Conservation (phyloP, 1,139 yeast species). For the Suhomyces yuchorum region DNA sequence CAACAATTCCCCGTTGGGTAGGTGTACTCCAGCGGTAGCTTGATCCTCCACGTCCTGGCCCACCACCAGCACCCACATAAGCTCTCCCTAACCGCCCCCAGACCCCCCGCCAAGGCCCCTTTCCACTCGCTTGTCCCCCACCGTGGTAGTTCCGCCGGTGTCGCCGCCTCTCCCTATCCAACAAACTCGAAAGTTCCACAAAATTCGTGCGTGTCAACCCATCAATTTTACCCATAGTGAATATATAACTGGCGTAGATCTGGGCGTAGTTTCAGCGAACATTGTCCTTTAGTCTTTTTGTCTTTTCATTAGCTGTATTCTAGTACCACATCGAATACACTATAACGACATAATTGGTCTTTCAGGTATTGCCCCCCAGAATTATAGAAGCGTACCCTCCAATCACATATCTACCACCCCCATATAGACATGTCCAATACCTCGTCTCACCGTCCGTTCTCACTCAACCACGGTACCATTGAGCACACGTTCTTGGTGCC, state of each 20-base stretch:
- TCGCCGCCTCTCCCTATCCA: slow-evolving; percentile 6
- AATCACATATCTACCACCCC: background rate
- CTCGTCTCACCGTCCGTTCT: slow-evolving; percentile 61
- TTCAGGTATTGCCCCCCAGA: background rate
- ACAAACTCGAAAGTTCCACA: slow-evolving; percentile 10
- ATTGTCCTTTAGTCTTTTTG: background rate
- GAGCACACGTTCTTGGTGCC: slow-evolving; percentile 91
- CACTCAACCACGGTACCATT: slow-evolving; percentile 78
- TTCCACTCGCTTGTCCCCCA: background rate
- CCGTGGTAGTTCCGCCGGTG: background rate
- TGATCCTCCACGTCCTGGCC: background rate
- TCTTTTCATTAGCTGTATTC: slow-evolving; percentile 6
- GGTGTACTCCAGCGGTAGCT: background rate
- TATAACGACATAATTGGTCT: slow-evolving; percentile 3
- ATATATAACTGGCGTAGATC: slow-evolving; percentile 8
- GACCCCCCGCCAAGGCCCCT: background rate
- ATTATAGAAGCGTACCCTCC: background rate
- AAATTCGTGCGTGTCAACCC: slow-evolving; percentile 12
- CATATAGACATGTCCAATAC: slow-evolving; percentile 23
- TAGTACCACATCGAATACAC: slow-evolving; percentile 12
- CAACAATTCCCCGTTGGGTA: slow-evolving; percentile 7
- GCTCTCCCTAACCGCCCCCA: background rate
- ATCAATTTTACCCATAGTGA: slow-evolving; percentile 8
- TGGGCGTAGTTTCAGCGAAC: background rate
- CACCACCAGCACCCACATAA: background rate